Conservation (phyloP, 2,329 filamentous ascomycete species). For the Botrytis sinoallii region DNA sequence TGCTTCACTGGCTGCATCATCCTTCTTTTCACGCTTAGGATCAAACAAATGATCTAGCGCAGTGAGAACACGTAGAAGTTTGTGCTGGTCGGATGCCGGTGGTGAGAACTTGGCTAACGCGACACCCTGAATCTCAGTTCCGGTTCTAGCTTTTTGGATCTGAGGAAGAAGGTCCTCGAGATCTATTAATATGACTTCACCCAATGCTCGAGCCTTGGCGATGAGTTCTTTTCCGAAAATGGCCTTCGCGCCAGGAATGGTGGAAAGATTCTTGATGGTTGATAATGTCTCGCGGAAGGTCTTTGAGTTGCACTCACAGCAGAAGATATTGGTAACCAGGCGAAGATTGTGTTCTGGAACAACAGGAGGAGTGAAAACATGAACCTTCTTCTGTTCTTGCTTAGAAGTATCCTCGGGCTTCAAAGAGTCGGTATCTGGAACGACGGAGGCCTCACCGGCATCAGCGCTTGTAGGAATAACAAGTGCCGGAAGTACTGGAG, state of each 20-base stretch:
- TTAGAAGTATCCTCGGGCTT: constrained; percentile 31
- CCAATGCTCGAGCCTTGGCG: constrained; percentile 78
- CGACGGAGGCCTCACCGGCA: constrained; percentile 1
- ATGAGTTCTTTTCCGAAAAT: constrained; percentile 93
- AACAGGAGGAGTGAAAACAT: constrained; percentile 71
- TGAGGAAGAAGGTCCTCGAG: constrained; percentile 81
- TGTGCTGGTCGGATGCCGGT: constrained; percentile 93
- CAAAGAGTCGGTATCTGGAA: constrained; percentile 26
- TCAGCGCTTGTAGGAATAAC: constrained; percentile 11
- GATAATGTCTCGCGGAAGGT: constrained; percentile 97
- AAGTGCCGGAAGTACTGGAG: background rate
- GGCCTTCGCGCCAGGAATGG: constrained; percentile 84
- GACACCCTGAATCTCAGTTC: constrained; percentile 92
- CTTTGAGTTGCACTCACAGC: constrained; percentile 94
- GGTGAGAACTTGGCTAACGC: constrained; percentile 95
- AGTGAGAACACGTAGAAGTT: constrained; percentile 85
- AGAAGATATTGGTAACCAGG: constrained; percentile 93
- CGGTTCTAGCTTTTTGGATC: constrained; percentile 80
- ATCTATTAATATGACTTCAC: constrained; percentile 79
- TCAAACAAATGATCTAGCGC: constrained; percentile 96
- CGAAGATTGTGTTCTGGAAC: constrained; percentile 87
- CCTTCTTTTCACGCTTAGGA: constrained; percentile 61
- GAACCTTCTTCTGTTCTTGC: constrained; percentile 37
- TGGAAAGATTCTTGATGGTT: constrained; percentile 96
- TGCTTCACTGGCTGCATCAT: constrained; percentile 50